Evolutionary conservation across 129 eudicot species (phyloP).

Genomic region (Arctium minus): DNA sequence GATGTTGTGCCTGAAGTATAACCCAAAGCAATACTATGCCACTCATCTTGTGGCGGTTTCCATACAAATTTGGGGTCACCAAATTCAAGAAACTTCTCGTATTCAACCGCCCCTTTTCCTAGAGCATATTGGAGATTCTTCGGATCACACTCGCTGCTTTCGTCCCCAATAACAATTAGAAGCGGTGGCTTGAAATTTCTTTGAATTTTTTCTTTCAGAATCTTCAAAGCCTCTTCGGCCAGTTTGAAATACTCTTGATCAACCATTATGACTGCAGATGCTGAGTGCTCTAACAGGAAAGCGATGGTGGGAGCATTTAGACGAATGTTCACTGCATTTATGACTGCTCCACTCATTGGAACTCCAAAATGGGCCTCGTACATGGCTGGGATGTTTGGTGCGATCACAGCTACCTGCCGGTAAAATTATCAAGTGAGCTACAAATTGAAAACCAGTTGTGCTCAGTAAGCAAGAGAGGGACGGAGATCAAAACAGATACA

Average conservation of each 20-base stretch:
- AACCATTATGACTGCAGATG: slow-evolving; percentile 60
- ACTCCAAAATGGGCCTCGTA: slow-evolving; percentile 91
- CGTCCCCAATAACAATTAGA: slow-evolving; percentile 64
- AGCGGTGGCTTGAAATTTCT: slow-evolving; percentile 48
- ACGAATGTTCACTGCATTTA: slow-evolving; percentile 78
- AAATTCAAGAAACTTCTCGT: slow-evolving; percentile 71
- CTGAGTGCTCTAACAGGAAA: slow-evolving; percentile 71
- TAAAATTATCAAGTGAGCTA: background rate
- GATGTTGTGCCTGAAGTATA: slow-evolving; percentile 98
- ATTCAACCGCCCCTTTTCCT: slow-evolving; percentile 61
- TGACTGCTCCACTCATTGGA: slow-evolving; percentile 93
- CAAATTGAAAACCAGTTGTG: background rate
- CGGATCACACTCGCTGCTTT: slow-evolving; percentile 56
- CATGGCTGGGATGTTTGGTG: slow-evolving; percentile 93
- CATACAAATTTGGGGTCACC: slow-evolving; percentile 70
- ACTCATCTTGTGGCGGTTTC: slow-evolving; percentile 83
- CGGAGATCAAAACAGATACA: background rate
- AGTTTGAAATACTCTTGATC: slow-evolving; percentile 70
- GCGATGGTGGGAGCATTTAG: slow-evolving; percentile 69
- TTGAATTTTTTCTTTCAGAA: slow-evolving; percentile 40
- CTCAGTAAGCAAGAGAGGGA: background rate
- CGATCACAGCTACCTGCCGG: slow-evolving; percentile 84
- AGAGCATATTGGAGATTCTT: slow-evolving; percentile 62
- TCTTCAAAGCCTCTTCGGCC: slow-evolving; percentile 60
- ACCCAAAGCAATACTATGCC: slow-evolving; percentile 80